These are phyloP conservation scores for Malus hybrid DNA, from an alignment of 331 rosid genomes.

Conservation along the genomic window DNA sequence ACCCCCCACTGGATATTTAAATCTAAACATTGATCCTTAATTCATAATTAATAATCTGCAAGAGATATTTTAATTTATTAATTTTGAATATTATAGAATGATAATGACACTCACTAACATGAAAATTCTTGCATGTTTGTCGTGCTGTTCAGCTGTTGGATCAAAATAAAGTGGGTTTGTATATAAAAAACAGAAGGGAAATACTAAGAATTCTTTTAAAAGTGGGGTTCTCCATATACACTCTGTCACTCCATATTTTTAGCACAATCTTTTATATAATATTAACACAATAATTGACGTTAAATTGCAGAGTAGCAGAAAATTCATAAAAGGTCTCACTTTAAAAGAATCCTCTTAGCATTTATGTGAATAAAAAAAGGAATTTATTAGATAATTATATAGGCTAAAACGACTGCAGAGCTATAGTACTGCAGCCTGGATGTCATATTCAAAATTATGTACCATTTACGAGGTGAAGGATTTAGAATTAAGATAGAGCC, in stretches of 20 bases:
- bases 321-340: fast-evolving
- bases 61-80: background rate
- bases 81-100: slow-evolving; percentile 26
- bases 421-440: background rate
- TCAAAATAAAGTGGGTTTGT: background rate
- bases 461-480: slow-evolving; percentile 21
- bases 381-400: too few species aligned
- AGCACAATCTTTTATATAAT: too few species aligned
- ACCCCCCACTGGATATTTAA: slow-evolving; percentile 5
- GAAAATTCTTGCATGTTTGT: slow-evolving; percentile 28
- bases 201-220: too few species aligned
- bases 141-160: slow-evolving; percentile 9
- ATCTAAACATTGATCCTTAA: background rate
- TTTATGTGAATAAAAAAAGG: too few species aligned
- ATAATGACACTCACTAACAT: slow-evolving; percentile 65
- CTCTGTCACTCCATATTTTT: too few species aligned
- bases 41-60: background rate
- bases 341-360: too few species aligned
- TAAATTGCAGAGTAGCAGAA: too few species aligned
- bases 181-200: background rate
- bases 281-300: too few species aligned
- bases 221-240: fast-evolving
- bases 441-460: background rate
- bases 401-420: too few species aligned
- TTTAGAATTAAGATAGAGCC: background rate